phyloP scores from a whole-genome alignment of 108 stramenopile species.

The Cyclostephanos tholiformis region DNA sequence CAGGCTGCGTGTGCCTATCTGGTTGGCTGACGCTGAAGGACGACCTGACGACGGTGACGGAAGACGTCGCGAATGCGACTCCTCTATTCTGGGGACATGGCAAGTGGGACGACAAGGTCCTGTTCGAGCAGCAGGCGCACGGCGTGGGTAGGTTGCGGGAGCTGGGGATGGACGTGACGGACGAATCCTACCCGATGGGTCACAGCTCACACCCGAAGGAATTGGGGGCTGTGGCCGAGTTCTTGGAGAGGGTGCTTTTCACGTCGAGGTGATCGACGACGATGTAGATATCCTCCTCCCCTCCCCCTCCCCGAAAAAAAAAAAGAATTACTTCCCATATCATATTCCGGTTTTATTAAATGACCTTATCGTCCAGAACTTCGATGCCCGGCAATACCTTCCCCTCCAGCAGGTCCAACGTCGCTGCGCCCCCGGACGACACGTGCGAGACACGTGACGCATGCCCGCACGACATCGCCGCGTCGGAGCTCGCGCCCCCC shows the following conservation, averaged over 20 bases:
- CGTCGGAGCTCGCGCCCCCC: conserved; percentile 97
- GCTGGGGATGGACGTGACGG: conserved; percentile 46
- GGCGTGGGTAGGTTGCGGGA: conserved; percentile 63
- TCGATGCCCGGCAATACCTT: conserved; percentile 30
- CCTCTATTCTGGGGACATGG: conserved; percentile 90
- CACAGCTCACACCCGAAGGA: conserved; percentile 73
- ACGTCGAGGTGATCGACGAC: background rate
- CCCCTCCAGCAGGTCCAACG: conserved; percentile 95
- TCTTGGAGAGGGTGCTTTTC: conserved; percentile 59
- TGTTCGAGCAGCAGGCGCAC: conserved; percentile 78
- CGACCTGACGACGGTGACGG: conserved; percentile 40
- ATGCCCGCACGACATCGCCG: conserved; percentile 81
- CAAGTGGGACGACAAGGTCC: conserved; percentile 77
- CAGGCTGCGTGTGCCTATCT: conserved; percentile 72
- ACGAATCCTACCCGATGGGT: conserved; percentile 65
- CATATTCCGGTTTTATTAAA: background rate
- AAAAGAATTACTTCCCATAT: background rate
- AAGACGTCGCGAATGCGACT: conserved; percentile 51
- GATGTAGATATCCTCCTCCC: background rate
- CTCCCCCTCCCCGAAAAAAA: background rate
- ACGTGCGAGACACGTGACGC: conserved; percentile 88
- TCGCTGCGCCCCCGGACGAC: conserved; percentile 92
- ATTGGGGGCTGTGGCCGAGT: conserved; percentile 72
- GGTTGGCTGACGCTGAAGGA: conserved; percentile 80
- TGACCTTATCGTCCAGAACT: conserved; percentile 18